Percentiles rank a stretch among this genome's conserved stretches.
Conservation (phyloP, 441 rosid species). For the Corymbia citriodora region DNA sequence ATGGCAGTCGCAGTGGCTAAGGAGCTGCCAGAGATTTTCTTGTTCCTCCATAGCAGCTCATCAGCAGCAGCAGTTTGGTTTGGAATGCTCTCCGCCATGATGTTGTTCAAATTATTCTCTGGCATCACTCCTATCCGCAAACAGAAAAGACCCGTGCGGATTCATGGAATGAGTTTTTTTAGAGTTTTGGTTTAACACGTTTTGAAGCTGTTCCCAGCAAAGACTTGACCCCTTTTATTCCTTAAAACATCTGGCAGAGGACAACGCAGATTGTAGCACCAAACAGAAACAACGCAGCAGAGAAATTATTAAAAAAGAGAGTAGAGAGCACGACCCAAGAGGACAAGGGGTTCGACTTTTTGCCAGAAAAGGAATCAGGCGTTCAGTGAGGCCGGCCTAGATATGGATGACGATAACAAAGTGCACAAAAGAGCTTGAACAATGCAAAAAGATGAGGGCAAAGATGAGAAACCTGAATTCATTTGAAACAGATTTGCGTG, state of each 20-base stretch:
- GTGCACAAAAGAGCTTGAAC: not conserved
- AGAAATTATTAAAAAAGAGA: not conserved
- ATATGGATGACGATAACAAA: not conserved
- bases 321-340: not conserved
- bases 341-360: not conserved
- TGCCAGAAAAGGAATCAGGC: too few relatives aligned
- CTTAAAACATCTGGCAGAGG: not conserved
- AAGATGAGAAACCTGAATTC: not conserved
- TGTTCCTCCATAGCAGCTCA: conserved; percentile 46
- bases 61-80: conserved; percentile 26
- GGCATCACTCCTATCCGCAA: not conserved
- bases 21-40: conserved; percentile 27
- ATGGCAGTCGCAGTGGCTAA: conserved; percentile 29
- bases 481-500: not conserved
- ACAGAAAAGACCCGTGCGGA: not conserved
- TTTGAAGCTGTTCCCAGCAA: not conserved
- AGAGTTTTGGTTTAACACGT: not conserved
- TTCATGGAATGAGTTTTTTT: not conserved
- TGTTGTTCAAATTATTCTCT: not conserved
- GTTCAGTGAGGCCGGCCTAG: too few relatives aligned
- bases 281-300: not conserved
- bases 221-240: too few relatives aligned
- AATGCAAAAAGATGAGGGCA: not conserved
- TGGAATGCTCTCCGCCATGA: not conserved
- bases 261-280: not conserved